Evolutionary conservation across 768 basidiomycete species (phyloP), one percentile per base, ranked within the genome.

Genomic region (Trichaptum fuscoviolaceum): DNA sequence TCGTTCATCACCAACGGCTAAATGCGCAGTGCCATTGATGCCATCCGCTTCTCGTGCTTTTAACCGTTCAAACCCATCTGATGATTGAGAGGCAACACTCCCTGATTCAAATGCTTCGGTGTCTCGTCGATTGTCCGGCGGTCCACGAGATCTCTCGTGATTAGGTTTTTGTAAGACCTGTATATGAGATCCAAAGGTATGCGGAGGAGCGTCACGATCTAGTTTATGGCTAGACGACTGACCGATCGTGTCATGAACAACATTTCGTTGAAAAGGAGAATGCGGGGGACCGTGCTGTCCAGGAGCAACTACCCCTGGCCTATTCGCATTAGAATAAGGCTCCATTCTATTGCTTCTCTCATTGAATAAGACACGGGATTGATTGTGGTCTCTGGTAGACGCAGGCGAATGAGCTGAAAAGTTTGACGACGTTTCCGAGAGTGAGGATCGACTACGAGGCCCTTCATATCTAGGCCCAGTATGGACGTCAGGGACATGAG

Each of bases 281-380:
- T 68, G 66, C 63, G 62, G 69, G 23, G 66, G 60, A 60, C 66
- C 63, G 3, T 68, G 67, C 63, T 63, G 69, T 24, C 77, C 75
- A 57, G 79, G 73, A 64, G 78, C 72, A 60, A 77, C 77, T 63
- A 81, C 71, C 30, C 84, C 77, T 64, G 78, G 69, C 36, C 82
- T 80, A 70, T 83, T 80, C n/a, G 78, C 67, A 69, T 81, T 84
- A 65, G 81, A 85, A 71, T 91, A 93, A 2, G 93, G 92, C 76
- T 99, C 96, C 65, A 98, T 77, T 69, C 88, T 84, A 73, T 97
- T 98, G 10, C 91, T 92, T 3, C 91, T 88, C 72, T 96, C 97
- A 73, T 99, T 99, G 82, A 98, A 99, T n/a, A 99, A 81, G 0
- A 89, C 89, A 57, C 92, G 85, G 35, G 90, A 83, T 1, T 82